Base-by-base conservation (phyloP, 129 eudicot genomes). In the Flaveria bidentis region DNA sequence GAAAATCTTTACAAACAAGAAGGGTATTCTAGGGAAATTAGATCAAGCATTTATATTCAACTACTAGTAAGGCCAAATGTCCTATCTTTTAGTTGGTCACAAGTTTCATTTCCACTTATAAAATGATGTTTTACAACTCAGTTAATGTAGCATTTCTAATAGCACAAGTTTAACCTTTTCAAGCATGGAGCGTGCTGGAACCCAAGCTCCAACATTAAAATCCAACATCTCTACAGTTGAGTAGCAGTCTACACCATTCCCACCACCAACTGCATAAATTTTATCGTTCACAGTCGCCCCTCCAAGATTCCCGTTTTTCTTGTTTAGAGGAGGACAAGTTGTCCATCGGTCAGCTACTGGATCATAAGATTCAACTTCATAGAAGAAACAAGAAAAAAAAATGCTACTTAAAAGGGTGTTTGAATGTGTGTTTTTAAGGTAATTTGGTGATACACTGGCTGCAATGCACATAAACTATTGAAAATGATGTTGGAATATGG, bases 221-320 rank as follows among this genome's bases (percentile, higher is more conserved):
- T 93, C 98, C 44, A 84, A 86, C 95, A 93, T 90, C 82, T 93
- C 96, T 22, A 90, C 92, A 5, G 81, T 81, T 30, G 96, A 90
- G 71, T 83, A 88, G 72, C 85, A 70, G 4, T 83, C 88, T 41
- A 33, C 55, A 18, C 88, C 95, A 72, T 88, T 78, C 49, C 96
- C 95, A 44, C 96, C 98, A 82, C 96, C 98, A 14, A 90, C 23
- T 11, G 95, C 94, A 82, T 83, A 93, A 3, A 93, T 78, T 80
- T 88, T 90, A 75, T 82, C 78, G 46, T 88, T 71, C 42, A 88
- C 71, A 66, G 89, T 80, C 42, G 90, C 91, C 62, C 90, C 90
- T 67, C 89, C 98, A 68, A 93, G 87, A 76, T 87, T 85, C 69
- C 98, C 96, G 28, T 82, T 90, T 78, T 67, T 74, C 77, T 16